Evolutionary conservation across 306 rosid species (phyloP).

Genomic region (Aeschynomene evenia): DNA sequence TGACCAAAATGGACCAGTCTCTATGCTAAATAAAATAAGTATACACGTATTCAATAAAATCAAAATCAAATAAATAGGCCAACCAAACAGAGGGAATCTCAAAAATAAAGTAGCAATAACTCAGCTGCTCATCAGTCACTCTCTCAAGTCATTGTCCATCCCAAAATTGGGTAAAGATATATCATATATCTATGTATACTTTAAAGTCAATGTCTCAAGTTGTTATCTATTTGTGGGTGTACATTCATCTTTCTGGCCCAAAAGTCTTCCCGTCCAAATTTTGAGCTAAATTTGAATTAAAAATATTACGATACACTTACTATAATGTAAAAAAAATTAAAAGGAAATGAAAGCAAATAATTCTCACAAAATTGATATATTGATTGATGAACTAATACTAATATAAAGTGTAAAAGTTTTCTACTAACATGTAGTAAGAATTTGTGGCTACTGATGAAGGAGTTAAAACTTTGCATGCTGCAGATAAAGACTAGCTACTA

Average conservation of each 20-base stretch:
- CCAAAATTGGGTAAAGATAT: no score
- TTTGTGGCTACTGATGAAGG: not conserved
- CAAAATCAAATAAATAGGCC: not conserved
- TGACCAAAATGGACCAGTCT: not conserved
- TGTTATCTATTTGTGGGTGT: no score
- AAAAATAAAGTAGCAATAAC: no score
- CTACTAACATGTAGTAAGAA: no score
- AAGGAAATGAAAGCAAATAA: no score
- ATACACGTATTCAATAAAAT: not conserved
- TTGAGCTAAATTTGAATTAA: not conserved
- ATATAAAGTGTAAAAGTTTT: no score
- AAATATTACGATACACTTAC: no score
- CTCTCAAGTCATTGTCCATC: not conserved
- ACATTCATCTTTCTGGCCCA: not conserved
- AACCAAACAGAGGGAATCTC: not conserved
- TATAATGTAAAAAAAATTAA: no score
- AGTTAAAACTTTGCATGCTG: not conserved
- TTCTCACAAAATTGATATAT: no score
- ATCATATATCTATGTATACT: no score
- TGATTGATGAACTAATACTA: no score
- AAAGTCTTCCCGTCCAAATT: not conserved
- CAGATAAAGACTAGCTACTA: conserved; percentile 8
- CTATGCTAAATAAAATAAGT: not conserved
- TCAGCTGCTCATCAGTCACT: not conserved
- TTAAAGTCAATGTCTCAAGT: no score